These are phyloP conservation scores for Lycium barbarum DNA, from an alignment of 257 asterid genomes.

Conservation along the genomic window DNA sequence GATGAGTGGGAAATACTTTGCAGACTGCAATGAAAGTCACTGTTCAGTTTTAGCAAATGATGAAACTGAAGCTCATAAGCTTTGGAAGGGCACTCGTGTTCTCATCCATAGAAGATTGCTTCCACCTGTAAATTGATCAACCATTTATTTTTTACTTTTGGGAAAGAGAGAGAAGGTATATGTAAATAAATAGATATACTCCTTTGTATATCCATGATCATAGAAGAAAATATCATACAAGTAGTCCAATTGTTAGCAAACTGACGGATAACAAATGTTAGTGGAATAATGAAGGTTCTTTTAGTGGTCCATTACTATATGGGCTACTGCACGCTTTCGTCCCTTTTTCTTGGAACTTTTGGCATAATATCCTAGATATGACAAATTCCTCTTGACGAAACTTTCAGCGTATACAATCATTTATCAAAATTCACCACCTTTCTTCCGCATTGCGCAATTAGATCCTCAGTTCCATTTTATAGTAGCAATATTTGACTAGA, in stretches of 20 bases:
- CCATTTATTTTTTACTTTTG: slow-evolving; percentile 9
- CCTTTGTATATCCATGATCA: slow-evolving; percentile 33
- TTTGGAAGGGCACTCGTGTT: slow-evolving; percentile 75
- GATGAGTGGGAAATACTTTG: slow-evolving; percentile 77
- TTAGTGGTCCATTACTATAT: slow-evolving; percentile 6
- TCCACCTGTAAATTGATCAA: slow-evolving; percentile 38
- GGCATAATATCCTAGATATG: neutral
- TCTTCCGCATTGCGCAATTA: neutral
- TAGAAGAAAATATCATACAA: slow-evolving; percentile 24
- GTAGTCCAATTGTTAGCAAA: slow-evolving; percentile 33
- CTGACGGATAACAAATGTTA: slow-evolving; percentile 27
- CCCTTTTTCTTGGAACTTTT: neutral
- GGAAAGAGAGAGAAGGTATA: slow-evolving; percentile 30
- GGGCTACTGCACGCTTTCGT: neutral
- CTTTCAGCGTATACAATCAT: too few relatives aligned
- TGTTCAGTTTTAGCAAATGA: slow-evolving; percentile 72
- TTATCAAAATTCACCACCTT: neutral
- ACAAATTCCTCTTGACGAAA: neutral
- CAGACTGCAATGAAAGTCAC: slow-evolving; percentile 83
- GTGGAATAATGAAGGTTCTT: slow-evolving; percentile 18
- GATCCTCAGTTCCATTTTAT: neutral
- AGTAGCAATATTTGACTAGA: neutral
- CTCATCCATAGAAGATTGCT: slow-evolving; percentile 61
- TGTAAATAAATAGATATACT: slow-evolving; percentile 56
- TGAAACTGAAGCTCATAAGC: slow-evolving; percentile 53